Percentiles rank a stretch among this genome's conserved stretches.
Conservation (phyloP, 139 green algal species). For the Ulvella scutata region DNA sequence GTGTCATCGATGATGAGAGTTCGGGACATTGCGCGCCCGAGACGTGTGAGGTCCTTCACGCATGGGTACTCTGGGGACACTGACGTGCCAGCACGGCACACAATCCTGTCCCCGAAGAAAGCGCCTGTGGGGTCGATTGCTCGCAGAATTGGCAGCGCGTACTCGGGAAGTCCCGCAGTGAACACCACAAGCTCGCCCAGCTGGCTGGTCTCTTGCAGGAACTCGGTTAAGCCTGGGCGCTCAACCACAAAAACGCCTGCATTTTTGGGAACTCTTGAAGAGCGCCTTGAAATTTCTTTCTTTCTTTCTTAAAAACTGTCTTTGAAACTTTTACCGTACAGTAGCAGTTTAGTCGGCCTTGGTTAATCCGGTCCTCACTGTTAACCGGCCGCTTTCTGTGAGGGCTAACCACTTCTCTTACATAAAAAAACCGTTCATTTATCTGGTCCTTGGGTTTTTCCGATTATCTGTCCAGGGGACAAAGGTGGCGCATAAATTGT, state of each 20-base stretch:
- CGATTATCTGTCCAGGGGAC: no score
- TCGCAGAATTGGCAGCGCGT: constrained; percentile 63
- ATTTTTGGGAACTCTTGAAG: no score
- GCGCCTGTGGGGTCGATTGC: constrained; percentile 35
- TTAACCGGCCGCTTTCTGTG: no score
- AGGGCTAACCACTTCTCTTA: no score
- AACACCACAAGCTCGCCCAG: constrained; percentile 72
- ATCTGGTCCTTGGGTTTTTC: no score
- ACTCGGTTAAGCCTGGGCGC: constrained; percentile 56
- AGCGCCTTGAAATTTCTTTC: no score
- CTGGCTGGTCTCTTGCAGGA: constrained; percentile 36
- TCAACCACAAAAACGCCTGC: constrained; percentile 69
- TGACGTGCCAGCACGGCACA: constrained; percentile 23
- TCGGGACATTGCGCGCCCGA: constrained; percentile 43
- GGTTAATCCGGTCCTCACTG: no score
- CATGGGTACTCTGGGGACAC: constrained; percentile 52
- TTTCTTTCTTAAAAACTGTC: no score
- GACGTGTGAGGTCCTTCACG: constrained; percentile 69
- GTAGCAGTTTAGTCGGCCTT: no score
- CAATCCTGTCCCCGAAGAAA: constrained; percentile 31
- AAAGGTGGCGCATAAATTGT: no score
- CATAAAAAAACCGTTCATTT: no score
- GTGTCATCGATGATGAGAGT: constrained; percentile 85
- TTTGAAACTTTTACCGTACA: no score
- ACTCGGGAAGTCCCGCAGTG: constrained; percentile 72